Evolutionary conservation across 73 alveolate genomes (phyloP), one percentile per base, ranked within the genome.

Genomic region (Blepharisma japonicum): DNA sequence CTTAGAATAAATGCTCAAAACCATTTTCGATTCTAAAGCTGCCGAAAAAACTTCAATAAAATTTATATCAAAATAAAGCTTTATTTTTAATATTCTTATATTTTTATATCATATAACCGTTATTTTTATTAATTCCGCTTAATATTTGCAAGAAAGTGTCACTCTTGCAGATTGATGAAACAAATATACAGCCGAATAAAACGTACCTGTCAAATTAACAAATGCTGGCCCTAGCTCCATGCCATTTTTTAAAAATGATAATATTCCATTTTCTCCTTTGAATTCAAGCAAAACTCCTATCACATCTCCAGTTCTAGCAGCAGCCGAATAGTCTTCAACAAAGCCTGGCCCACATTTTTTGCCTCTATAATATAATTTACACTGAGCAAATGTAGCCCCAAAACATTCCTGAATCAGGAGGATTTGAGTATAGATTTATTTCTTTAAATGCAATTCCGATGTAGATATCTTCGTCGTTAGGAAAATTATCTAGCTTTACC

Each of bases 381-480:
- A 32, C 55, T 32, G 66, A 56, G 21, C 84, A 77, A 55, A 77
- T 77, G 42, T 77, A 77, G 6, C 78, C 84, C 55, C 66, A 77
- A 55, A 77, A 77, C 25, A 56, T 46, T 9, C 78, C 68, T 45
- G 84, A 49, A 1, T 67, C 66, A 32, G 78, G 55, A 4, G 84
- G 84, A 20, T 54, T 45, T n/a, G 68, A 46, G 38, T 77, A 77
- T 21, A 77, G 38, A 46, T 77, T 77, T 25, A 77, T 77, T 23
- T 56, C 84, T 25, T 77, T 77, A 45, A 76, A 1, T 8, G 79
- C 84, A 42, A 77, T 77, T 56, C 84, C 84, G 11, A 77, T 56
- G 42, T 56, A 77, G 21, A 77, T 56, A 0, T 77, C 84, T 77
- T 77, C 84, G 68, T 77, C 84, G 18, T 77, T 77, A 4, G 66